These are phyloP conservation scores for Leucocoprinus sp. DNA, from an alignment of 768 basidiomycete genomes.

Conservation along the genomic window DNA sequence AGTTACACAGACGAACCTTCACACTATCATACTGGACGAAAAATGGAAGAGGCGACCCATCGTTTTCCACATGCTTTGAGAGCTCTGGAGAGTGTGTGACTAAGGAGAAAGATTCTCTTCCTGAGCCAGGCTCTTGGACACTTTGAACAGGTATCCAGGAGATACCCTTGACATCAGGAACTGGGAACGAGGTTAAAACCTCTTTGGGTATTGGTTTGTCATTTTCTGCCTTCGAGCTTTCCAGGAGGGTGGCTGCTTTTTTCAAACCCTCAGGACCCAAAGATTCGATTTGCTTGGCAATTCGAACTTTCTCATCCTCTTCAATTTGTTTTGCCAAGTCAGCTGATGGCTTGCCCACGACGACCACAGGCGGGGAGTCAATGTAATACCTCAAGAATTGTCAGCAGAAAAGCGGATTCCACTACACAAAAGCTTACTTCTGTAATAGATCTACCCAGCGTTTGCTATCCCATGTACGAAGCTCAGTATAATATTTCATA, in stretches of 20 bases:
- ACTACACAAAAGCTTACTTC: conserved; percentile 35
- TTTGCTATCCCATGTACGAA: conserved; percentile 63
- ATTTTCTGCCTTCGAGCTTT: conserved; percentile 82
- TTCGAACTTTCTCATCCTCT: conserved; percentile 68
- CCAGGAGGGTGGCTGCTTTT: conserved; percentile 56
- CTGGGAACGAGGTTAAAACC: conserved; percentile 78
- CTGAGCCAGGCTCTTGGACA: conserved; percentile 52
- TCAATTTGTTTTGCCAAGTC: conserved; percentile 74
- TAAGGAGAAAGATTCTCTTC: conserved; percentile 26
- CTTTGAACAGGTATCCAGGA: conserved; percentile 80
- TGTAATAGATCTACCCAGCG: conserved; percentile 75
- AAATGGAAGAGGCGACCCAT: conserved; percentile 68
- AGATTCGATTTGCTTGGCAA: conserved; percentile 54
- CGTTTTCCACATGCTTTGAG: conserved; percentile 53
- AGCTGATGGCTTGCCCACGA: conserved; percentile 86
- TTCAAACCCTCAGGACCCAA: conserved; percentile 81
- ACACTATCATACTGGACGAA: conserved; percentile 94
- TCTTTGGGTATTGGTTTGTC: conserved; percentile 74
- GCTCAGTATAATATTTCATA: conserved; percentile 56
- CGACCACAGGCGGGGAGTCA: conserved; percentile 61
- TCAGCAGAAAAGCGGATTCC: not conserved
- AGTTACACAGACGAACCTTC: conserved; percentile 39
- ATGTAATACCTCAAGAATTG: conserved; percentile 60
- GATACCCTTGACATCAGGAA: conserved; percentile 85
- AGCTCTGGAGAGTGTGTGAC: conserved; percentile 33